Evolutionary conservation across 2,329 filamentous ascomycete species (phyloP).

Genomic region (Colletotrichum sp.): DNA sequence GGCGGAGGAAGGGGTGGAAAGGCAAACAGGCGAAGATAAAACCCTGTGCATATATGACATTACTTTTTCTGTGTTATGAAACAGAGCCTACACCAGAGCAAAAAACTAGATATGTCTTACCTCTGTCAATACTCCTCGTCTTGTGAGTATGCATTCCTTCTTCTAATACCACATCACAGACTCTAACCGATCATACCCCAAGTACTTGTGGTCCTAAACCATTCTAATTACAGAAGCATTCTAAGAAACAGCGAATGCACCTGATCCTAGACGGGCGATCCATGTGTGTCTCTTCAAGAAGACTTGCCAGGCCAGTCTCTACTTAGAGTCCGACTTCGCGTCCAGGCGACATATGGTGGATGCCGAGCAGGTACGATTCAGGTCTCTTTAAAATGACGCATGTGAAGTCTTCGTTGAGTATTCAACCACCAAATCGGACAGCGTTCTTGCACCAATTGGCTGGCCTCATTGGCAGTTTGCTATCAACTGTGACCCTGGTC

Average conservation of each 20-base stretch:
- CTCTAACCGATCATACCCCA: background rate
- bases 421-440: background rate
- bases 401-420: background rate
- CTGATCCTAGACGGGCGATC: background rate
- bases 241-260: background rate
- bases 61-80: background rate
- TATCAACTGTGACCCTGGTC: background rate
- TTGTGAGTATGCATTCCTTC: background rate
- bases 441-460: background rate
- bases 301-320: background rate
- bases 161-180: background rate
- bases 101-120: fast-evolving
- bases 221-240: background rate
- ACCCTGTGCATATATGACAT: background rate
- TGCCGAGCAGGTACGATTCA: background rate
- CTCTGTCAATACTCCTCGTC: too few relatives aligned
- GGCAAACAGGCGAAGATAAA: background rate
- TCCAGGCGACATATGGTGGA: background rate
- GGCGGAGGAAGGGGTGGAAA: background rate
- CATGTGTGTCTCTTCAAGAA: background rate
- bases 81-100: background rate
- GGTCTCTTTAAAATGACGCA: background rate
- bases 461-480: fast-evolving
- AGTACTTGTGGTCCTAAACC: background rate
- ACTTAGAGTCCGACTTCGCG: background rate